Percentiles rank a stretch among this genome's conserved stretches.
These are phyloP conservation scores for Russula ochroleuca DNA, from an alignment of 768 basidiomycete genomes.

Conservation along the genomic window DNA sequence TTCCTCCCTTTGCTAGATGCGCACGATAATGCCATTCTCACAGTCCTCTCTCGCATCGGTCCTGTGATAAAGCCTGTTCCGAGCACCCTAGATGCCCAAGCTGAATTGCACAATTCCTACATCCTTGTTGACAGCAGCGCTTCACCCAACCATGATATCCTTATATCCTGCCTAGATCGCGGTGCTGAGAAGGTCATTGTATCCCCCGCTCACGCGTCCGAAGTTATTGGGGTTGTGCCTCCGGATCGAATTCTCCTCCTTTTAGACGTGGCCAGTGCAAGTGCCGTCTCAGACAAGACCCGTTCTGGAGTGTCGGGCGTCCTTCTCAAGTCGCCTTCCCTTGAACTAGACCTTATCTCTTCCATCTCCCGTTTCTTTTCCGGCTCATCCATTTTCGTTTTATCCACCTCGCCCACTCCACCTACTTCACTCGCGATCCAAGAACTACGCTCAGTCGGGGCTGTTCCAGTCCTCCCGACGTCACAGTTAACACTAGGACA, in stretches of 20 bases:
- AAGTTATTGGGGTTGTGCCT: constrained; percentile 63
- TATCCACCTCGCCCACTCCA: constrained; percentile 44
- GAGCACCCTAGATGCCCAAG: constrained; percentile 31
- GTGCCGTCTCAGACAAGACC: constrained; percentile 69
- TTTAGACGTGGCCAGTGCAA: constrained; percentile 67
- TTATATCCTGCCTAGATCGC: constrained; percentile 64
- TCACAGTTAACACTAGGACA: constrained; percentile 58
- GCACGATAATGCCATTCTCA: constrained; percentile 46
- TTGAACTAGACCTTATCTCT: constrained; percentile 71
- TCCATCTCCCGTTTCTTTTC: constrained; percentile 74
- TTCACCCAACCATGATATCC: constrained; percentile 47
- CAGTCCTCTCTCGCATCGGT: constrained; percentile 66
- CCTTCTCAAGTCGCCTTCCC: constrained; percentile 66
- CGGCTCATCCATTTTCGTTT: constrained; percentile 58
- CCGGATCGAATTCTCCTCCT: constrained; percentile 69
- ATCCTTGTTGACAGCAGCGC: constrained; percentile 53
- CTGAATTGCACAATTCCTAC: constrained; percentile 38
- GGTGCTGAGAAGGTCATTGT: constrained; percentile 81
- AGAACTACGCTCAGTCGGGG: constrained; percentile 53
- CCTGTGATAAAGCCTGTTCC: constrained; percentile 57
- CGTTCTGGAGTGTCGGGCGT: constrained; percentile 74
- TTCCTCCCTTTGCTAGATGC: constrained; percentile 42
- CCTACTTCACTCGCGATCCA: constrained; percentile 60
- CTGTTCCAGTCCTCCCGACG: constrained; percentile 66
- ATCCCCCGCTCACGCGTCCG: constrained; percentile 58